These are phyloP conservation scores for Balamuthia mandrillaris DNA, from an alignment of 208 protist genomes.

Conservation along the genomic window DNA sequence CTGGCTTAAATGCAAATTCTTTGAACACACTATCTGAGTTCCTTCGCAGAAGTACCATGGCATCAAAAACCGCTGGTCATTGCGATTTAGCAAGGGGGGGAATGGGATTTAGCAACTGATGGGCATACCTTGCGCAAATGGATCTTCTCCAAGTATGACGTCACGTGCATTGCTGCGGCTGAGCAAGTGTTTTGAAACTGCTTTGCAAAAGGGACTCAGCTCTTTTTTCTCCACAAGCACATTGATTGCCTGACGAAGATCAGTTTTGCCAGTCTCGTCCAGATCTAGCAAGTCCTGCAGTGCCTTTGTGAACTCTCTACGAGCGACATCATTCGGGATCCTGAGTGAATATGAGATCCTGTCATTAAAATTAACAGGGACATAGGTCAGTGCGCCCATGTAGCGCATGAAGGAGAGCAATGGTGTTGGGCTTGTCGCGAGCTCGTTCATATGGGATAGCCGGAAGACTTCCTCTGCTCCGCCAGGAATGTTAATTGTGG, in stretches of 20 bases:
- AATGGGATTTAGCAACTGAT: background rate
- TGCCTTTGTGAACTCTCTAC: background rate
- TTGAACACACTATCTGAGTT: background rate
- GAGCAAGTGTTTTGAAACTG: conserved; percentile 10
- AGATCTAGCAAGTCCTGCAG: conserved; percentile 4
- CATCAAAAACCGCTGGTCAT: conserved; percentile 12
- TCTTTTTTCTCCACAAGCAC: background rate
- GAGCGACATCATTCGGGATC: conserved; percentile 26
- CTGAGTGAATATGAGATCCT: background rate
- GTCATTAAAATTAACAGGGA: background rate
- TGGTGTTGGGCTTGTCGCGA: background rate
- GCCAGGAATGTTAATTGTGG: background rate
- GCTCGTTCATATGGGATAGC: conserved; percentile 17
- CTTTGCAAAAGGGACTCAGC: background rate
- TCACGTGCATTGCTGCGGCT: background rate
- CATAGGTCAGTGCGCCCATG: conserved; percentile 24
- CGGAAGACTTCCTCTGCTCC: background rate
- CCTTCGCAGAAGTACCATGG: background rate
- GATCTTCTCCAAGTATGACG: background rate
- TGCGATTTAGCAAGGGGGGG: too few species aligned
- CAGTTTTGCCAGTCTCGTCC: background rate
- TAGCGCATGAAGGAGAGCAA: conserved; percentile 41
- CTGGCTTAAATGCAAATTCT: background rate
- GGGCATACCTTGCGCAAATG: conserved; percentile 36
- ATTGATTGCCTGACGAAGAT: background rate